Conservation (phyloP, 345 rosid species). For the Eucalyptus globulus region DNA sequence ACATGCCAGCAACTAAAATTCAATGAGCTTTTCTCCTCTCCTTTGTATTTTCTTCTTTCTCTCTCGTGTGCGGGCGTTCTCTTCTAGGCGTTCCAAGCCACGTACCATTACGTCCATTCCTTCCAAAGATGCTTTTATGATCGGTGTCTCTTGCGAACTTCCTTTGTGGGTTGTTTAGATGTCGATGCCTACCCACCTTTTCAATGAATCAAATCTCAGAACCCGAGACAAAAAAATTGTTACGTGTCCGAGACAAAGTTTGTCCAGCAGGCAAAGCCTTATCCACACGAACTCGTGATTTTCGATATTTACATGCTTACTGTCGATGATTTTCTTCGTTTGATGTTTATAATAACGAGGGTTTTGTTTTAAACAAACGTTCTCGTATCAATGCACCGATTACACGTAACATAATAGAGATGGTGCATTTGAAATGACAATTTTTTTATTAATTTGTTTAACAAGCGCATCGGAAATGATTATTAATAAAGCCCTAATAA, state of each 20-base stretch:
- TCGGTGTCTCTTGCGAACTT: not conserved
- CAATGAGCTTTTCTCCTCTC: not conserved
- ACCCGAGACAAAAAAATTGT: not conserved
- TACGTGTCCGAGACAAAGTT: not conserved
- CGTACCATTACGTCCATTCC: not conserved
- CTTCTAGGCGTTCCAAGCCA: not conserved
- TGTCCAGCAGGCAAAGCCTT: not conserved
- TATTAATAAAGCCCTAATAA: not conserved
- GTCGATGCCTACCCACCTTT: not conserved
- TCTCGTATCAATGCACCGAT: not conserved
- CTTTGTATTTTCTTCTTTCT: not conserved
- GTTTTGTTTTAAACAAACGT: not conserved
- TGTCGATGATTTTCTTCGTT: fast-evolving
- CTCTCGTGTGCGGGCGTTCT: not conserved
- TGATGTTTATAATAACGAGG: not conserved
- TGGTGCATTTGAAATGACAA: not conserved
- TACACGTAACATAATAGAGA: not conserved
- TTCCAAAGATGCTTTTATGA: not conserved
- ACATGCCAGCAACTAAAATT: not conserved
- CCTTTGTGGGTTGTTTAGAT: not conserved
- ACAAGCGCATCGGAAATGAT: not conserved
- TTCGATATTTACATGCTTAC: not conserved
- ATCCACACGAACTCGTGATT: not conserved
- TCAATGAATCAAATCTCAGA: not conserved
- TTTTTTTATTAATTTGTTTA: not conserved